phyloP scores from a whole-genome alignment of 2,329 filamentous ascomycete genomes.

The Exophiala phaeomuriformis region DNA sequence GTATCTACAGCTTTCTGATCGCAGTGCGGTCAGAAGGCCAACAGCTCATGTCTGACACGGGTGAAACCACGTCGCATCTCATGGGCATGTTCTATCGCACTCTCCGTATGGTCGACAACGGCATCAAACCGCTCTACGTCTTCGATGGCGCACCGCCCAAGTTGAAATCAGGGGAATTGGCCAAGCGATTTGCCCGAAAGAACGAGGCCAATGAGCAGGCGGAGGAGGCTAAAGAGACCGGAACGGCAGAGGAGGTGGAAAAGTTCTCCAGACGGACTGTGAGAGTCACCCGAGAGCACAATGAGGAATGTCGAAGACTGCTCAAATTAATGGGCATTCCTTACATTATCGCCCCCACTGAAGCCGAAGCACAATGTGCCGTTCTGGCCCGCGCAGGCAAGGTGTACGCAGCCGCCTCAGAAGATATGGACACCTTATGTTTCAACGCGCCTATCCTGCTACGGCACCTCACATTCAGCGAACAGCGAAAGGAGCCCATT shows the following conservation, averaged over 20 bases:
- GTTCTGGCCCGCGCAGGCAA: constrained; percentile 81
- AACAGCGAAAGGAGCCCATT: constrained; percentile 95
- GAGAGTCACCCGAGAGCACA: constrained; percentile 91
- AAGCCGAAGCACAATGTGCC: constrained; percentile 95
- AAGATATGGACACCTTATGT: constrained; percentile 98
- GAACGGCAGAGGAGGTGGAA: constrained; percentile 94
- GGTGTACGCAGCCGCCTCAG: constrained; percentile 91
- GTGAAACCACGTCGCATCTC: constrained; percentile 93
- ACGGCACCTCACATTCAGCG: constrained; percentile 89
- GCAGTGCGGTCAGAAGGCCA: constrained; percentile 95
- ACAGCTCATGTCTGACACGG: constrained; percentile 88
- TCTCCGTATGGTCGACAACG: constrained; percentile 94
- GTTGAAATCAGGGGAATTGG: constrained; percentile 93
- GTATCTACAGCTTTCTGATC: constrained; percentile 96
- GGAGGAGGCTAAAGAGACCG: constrained; percentile 94
- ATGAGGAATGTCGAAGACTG: constrained; percentile 83
- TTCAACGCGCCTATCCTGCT: constrained; percentile 88
- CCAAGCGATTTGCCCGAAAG: constrained; percentile 93
- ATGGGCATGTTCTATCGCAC: constrained; percentile 99
- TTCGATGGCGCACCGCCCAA: constrained; percentile 96
- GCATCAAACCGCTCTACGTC: constrained; percentile 96
- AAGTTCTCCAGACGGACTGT: constrained; percentile 94
- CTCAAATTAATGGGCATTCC: constrained; percentile 94
- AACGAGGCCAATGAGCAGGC: constrained; percentile 81
- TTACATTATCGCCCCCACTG: constrained; percentile 89